Evolutionary conservation across 805 yeast genomes (phyloP).

Genomic region (Priceomyces melissophilus): DNA sequence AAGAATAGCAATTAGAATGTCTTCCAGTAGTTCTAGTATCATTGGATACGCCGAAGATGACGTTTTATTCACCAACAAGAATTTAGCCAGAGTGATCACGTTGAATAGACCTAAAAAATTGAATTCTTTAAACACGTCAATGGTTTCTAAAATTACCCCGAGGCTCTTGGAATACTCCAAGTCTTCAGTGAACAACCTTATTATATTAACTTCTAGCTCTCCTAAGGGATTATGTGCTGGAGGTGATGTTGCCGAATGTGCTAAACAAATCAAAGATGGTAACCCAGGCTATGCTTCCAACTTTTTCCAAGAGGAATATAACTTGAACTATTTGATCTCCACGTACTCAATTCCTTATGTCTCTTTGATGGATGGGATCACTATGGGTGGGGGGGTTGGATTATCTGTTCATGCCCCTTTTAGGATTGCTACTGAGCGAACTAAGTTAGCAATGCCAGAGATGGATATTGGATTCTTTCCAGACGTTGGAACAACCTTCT

Average conservation of each 20-base stretch:
- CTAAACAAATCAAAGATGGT: slow-evolving; percentile 50
- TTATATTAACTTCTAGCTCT: slow-evolving; percentile 64
- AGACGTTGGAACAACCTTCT: slow-evolving; percentile 92
- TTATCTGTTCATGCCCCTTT: slow-evolving; percentile 86
- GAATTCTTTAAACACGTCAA: slow-evolving; percentile 75
- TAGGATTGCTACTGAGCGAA: slow-evolving; percentile 87
- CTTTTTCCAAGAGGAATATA: slow-evolving; percentile 79
- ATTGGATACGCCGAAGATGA: slow-evolving; percentile 39
- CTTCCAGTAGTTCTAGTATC: slow-evolving; percentile 6
- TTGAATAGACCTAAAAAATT: slow-evolving; percentile 79
- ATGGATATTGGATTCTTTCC: slow-evolving; percentile 95
- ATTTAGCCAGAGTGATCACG: slow-evolving; percentile 67
- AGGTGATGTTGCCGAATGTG: slow-evolving; percentile 88
- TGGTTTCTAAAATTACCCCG: slow-evolving; percentile 71
- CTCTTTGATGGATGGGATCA: slow-evolving; percentile 85
- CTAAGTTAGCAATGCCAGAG: slow-evolving; percentile 96
- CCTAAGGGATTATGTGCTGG: slow-evolving; percentile 89
- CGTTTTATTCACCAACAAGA: slow-evolving; percentile 60
- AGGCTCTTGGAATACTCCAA: slow-evolving; percentile 75
- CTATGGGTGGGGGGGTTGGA: slow-evolving; percentile 99
- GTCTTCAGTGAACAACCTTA: slow-evolving; percentile 57
- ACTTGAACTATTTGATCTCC: slow-evolving; percentile 72
- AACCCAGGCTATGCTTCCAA: slow-evolving; percentile 49
- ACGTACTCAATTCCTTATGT: slow-evolving; percentile 86
- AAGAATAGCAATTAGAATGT: slow-evolving; percentile 5